A percentile compares a stretch with the other conserved stretches of the same genome.
Evolutionary conservation across 169 alveolate genomes (phyloP).

Genomic region (Babesia caballi): DNA sequence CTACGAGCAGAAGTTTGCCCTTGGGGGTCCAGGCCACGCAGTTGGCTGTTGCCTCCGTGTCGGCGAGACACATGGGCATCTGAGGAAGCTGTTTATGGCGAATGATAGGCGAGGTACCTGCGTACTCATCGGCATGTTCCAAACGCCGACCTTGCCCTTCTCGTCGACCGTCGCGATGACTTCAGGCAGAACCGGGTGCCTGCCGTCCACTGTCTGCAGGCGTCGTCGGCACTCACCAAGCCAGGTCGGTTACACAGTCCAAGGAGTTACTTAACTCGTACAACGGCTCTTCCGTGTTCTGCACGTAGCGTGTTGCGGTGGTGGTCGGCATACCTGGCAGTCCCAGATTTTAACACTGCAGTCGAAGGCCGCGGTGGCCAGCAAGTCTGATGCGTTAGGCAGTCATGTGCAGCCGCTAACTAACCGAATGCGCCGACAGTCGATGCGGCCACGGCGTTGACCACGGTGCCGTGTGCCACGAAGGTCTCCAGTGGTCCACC

Average conservation of each 20-base stretch:
- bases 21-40: constrained; percentile 7
- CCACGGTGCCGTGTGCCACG: neutral
- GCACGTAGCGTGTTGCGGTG: neutral
- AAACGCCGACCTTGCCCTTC: neutral
- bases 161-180: constrained; percentile 20
- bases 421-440: neutral
- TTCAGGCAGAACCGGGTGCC: neutral
- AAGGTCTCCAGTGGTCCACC: neutral
- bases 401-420: neutral
- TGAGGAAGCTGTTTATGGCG: neutral
- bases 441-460: neutral
- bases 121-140: neutral
- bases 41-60: neutral
- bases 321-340: neutral
- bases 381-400: neutral
- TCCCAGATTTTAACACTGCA: constrained; percentile 16
- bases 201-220: neutral
- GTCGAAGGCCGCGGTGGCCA: constrained; percentile 7
- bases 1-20: constrained; percentile 3
- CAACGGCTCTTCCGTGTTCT: neutral
- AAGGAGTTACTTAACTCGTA: neutral
- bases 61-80: constrained; percentile 18
- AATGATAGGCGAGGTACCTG: neutral
- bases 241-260: neutral
- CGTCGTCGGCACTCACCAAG: neutral